A percentile compares a stretch with the other conserved stretches of the same genome.
These are phyloP conservation scores for Sclerotinia minor DNA, from an alignment of 2,329 filamentous ascomycete genomes.

Conservation along the genomic window DNA sequence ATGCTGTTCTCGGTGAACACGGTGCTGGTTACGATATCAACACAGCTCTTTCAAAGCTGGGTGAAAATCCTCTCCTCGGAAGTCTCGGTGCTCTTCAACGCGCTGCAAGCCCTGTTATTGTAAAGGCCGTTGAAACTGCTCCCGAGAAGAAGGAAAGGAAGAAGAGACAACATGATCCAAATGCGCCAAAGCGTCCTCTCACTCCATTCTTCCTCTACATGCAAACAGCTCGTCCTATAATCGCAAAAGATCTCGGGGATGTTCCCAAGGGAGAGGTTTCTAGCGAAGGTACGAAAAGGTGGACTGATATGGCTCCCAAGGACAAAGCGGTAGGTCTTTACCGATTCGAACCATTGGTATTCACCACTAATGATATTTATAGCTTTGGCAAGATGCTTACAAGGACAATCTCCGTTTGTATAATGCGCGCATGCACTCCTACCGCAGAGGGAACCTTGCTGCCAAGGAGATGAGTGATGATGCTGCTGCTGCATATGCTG, in stretches of 20 bases:
- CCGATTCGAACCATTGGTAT: background rate
- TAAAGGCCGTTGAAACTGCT: slow-evolving; percentile 49
- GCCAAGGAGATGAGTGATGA: slow-evolving; percentile 63
- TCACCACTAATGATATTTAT: slow-evolving; percentile 8
- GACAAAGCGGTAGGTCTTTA: slow-evolving; percentile 64
- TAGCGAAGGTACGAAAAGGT: slow-evolving; percentile 81
- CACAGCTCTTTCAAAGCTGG: slow-evolving; percentile 48
- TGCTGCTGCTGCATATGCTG: slow-evolving; percentile 61
- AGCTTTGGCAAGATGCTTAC: slow-evolving; percentile 63
- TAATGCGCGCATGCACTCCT: slow-evolving; percentile 64
- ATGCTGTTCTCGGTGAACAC: slow-evolving; percentile 72
- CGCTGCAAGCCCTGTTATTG: slow-evolving; percentile 43
- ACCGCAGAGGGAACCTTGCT: slow-evolving; percentile 58
- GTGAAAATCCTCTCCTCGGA: slow-evolving; percentile 46
- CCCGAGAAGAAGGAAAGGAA: slow-evolving; percentile 85
- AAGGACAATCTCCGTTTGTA: slow-evolving; percentile 67
- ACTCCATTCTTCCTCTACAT: slow-evolving; percentile 96
- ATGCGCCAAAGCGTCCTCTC: slow-evolving; percentile 89
- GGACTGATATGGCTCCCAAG: slow-evolving; percentile 71
- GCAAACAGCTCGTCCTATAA: slow-evolving; percentile 80
- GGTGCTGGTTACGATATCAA: slow-evolving; percentile 48
- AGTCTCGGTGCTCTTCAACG: slow-evolving; percentile 40
- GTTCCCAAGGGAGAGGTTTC: slow-evolving; percentile 84
- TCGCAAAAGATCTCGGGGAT: slow-evolving; percentile 74
- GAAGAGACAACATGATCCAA: slow-evolving; percentile 83